Evolutionary conservation across 176 grass and related monocot genomes (phyloP).

Genomic region (Oryza coarctata): DNA sequence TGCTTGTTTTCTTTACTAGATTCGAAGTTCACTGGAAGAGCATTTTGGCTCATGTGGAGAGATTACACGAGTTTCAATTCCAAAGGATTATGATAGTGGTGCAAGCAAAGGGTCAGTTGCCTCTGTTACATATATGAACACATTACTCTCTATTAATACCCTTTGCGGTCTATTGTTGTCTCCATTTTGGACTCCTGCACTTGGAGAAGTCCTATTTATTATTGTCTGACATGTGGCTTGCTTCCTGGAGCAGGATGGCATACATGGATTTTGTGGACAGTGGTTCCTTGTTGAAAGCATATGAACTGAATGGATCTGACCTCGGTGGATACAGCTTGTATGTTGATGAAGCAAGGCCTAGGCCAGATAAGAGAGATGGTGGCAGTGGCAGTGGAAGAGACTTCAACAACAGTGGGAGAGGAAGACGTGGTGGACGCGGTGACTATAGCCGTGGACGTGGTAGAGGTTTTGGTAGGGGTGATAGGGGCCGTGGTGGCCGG

Average conservation of each 20-base stretch:
- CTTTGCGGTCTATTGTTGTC: background rate
- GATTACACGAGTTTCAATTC: slow-evolving; percentile 62
- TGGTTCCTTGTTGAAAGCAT: slow-evolving; percentile 49
- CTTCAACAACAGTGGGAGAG: slow-evolving; percentile 19
- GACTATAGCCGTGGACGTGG: slow-evolving; percentile 26
- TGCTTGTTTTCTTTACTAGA: slow-evolving; percentile 29
- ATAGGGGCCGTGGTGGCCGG: slow-evolving; percentile 39
- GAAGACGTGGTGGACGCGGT: slow-evolving; percentile 8
- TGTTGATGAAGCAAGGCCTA: slow-evolving; percentile 65
- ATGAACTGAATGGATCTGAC: slow-evolving; percentile 56
- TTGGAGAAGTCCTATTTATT: background rate
- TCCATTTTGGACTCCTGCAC: background rate
- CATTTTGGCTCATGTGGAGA: slow-evolving; percentile 78
- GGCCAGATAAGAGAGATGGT: slow-evolving; percentile 39
- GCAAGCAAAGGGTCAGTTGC: slow-evolving; percentile 59
- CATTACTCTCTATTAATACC: background rate
- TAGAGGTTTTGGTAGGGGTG: slow-evolving; percentile 33
- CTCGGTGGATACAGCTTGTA: slow-evolving; percentile 50
- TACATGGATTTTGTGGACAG: slow-evolving; percentile 65
- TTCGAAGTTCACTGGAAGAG: slow-evolving; percentile 48
- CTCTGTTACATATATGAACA: background rate
- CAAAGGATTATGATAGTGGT: slow-evolving; percentile 68
- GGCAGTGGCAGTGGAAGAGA: slow-evolving; percentile 20
- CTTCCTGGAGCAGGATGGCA: slow-evolving; percentile 53
- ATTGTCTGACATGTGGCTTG: background rate